Evolutionary conservation across 2,329 filamentous ascomycete species (phyloP).

Genomic region (Pseudogymnoascus sp.): DNA sequence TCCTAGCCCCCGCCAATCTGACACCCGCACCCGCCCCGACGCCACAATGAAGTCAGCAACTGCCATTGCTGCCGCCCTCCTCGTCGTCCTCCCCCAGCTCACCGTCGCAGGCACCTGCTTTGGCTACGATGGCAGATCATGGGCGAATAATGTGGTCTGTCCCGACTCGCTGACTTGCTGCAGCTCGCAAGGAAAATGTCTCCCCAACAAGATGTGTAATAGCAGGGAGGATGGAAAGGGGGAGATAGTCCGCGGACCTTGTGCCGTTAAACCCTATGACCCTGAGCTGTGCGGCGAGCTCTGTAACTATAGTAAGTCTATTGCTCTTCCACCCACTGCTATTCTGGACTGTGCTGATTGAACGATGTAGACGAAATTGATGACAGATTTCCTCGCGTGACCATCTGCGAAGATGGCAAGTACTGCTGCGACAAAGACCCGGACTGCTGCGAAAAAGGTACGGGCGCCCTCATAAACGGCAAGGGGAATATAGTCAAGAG

Average conservation of each 20-base stretch:
- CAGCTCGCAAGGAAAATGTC: background rate
- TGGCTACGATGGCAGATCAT: background rate
- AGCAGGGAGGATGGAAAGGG: constrained; percentile 1
- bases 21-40: background rate
- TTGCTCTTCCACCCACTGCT: background rate
- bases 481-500: background rate
- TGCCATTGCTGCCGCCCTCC: background rate
- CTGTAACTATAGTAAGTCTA: constrained; percentile 9
- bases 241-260: constrained; percentile 7
- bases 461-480: background rate
- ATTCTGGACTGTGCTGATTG: background rate
- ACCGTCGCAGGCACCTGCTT: background rate
- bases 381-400: constrained; percentile 5
- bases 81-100: background rate
- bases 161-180: constrained; percentile 9
- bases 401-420: constrained; percentile 9
- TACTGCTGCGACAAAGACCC: constrained; percentile 10
- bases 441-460: constrained; percentile 2
- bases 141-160: background rate
- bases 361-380: constrained; percentile 8
- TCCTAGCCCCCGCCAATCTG: background rate
- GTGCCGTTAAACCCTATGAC: background rate
- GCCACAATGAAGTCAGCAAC: background rate
- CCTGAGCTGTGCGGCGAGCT: background rate
- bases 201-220: constrained; percentile 10